A percentile compares a stretch with the other conserved stretches of the same genome.
These are phyloP conservation scores for Trypanosoma lewisi DNA, from an alignment of 208 protist genomes.

Conservation along the genomic window DNA sequence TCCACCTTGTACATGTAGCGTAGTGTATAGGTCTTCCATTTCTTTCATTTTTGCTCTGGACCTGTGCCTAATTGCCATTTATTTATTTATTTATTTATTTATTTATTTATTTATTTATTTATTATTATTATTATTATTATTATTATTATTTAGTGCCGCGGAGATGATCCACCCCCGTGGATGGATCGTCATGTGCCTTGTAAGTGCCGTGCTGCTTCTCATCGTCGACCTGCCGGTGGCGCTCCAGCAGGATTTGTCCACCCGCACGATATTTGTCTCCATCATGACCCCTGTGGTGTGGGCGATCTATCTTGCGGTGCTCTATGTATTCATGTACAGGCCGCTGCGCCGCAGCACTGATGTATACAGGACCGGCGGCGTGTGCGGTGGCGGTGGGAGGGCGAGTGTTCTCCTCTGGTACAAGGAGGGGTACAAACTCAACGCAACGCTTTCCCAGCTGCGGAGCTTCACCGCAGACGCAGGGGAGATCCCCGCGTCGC, in stretches of 20 bases:
- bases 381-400: conserved; percentile 15
- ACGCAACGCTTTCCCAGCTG: conserved; percentile 33
- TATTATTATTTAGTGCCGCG: background rate
- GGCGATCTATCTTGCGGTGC: conserved; percentile 40
- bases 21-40: too few relatives aligned
- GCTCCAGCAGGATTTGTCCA: conserved; percentile 33
- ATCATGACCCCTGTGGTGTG: conserved; percentile 47
- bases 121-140: background rate
- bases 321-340: conserved; percentile 58
- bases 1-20: too few relatives aligned
- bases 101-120: background rate
- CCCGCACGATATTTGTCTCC: conserved; percentile 52
- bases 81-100: background rate
- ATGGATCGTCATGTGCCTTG: conserved; percentile 54
- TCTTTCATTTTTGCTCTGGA: too few relatives aligned
- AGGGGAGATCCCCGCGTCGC: conserved; percentile 10
- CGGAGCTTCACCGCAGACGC: conserved; percentile 29
- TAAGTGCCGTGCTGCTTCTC: conserved; percentile 48
- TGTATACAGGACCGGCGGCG: conserved; percentile 30
- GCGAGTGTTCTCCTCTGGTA: conserved; percentile 28
- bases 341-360: conserved; percentile 41
- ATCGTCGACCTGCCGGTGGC: conserved; percentile 44
- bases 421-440: conserved; percentile 67
- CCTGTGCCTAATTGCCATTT: too few relatives aligned
- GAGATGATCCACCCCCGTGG: conserved; percentile 33